phyloP scores from a whole-genome alignment of 2,329 filamentous ascomycete species.

The Sclerotinia minor region DNA sequence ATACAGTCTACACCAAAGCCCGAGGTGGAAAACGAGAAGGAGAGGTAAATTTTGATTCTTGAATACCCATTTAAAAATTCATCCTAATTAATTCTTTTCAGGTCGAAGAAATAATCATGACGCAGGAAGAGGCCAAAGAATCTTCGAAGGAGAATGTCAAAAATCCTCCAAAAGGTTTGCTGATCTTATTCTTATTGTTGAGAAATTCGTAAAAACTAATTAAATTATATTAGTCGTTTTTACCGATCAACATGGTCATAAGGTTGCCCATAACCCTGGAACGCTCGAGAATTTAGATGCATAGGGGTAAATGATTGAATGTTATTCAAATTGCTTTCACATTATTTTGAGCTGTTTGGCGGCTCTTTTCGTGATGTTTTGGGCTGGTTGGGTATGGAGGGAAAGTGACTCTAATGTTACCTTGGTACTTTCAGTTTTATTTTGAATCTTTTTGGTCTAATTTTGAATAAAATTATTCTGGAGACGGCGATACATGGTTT shows the following conservation, averaged over 20 bases:
- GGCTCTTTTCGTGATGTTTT: too few species aligned
- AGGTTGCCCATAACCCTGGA: slow-evolving; percentile 45
- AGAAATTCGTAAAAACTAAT: background rate
- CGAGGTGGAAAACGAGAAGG: slow-evolving; percentile 46
- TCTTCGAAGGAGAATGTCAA: slow-evolving; percentile 42
- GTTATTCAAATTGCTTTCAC: too few species aligned
- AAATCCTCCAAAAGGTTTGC: slow-evolving; percentile 45
- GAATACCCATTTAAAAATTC: slow-evolving; percentile 7
- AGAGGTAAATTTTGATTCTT: slow-evolving; percentile 34
- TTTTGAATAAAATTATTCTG: too few species aligned
- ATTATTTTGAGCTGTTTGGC: too few species aligned
- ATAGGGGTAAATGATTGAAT: slow-evolving; percentile 7
- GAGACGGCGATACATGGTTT: too few species aligned
- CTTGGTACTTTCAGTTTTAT: too few species aligned
- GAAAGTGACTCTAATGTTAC: too few species aligned
- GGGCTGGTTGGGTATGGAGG: too few species aligned
- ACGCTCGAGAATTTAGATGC: slow-evolving; percentile 41
- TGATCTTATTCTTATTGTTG: background rate
- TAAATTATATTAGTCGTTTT: slow-evolving; percentile 41
- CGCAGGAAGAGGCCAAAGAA: slow-evolving; percentile 42
- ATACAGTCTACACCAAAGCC: slow-evolving; percentile 46
- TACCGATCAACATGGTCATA: slow-evolving; percentile 45
- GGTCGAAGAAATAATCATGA: slow-evolving; percentile 45
- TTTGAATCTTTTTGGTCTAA: too few species aligned
- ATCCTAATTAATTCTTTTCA: slow-evolving; percentile 25